A percentile compares a stretch with the other conserved stretches of the same genome.
phyloP scores from a whole-genome alignment of 2,329 filamentous ascomycete species.

The Phialophora tarda region DNA sequence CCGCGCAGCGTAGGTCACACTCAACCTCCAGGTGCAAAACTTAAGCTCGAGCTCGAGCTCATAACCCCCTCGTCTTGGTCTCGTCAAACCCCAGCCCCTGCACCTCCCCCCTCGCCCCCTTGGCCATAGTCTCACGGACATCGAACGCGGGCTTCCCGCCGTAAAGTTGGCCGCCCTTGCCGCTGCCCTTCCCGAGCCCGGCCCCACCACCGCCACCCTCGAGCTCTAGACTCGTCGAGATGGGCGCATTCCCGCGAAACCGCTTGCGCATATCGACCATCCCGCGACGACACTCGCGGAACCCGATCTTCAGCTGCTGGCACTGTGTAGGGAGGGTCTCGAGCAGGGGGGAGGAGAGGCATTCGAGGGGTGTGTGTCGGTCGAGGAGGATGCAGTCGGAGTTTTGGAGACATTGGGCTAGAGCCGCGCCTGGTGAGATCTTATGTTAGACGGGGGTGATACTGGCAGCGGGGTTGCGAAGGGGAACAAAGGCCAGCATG shows the following conservation, averaged over 20 bases:
- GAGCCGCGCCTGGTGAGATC: conserved; percentile 56
- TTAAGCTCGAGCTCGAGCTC: neutral
- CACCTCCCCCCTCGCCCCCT: conserved; percentile 57
- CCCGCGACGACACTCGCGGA: conserved; percentile 93
- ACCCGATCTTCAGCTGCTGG: conserved; percentile 90
- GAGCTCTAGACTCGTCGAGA: conserved; percentile 69
- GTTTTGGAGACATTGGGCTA: conserved; percentile 93
- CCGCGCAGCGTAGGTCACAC: too few species aligned
- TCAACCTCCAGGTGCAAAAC: too few species aligned
- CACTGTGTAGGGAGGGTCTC: conserved; percentile 85
- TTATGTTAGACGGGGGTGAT: neutral
- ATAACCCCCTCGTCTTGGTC: conserved; percentile 55
- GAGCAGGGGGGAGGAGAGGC: conserved; percentile 79
- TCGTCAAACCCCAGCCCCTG: conserved; percentile 49
- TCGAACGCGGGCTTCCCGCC: conserved; percentile 76
- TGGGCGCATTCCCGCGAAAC: conserved; percentile 90
- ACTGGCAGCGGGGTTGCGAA: too few species aligned
- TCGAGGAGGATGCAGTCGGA: conserved; percentile 96
- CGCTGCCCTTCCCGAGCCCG: conserved; percentile 14
- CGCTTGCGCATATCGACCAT: conserved; percentile 99
- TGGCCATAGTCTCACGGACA: conserved; percentile 70
- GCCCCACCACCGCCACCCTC: conserved; percentile 60
- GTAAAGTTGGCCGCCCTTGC: conserved; percentile 66
- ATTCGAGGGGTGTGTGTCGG: conserved; percentile 84
- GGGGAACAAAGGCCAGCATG: too few species aligned